Base-by-base conservation (phyloP, 148 eudicot species). In the Gaultheria prostrata region DNA sequence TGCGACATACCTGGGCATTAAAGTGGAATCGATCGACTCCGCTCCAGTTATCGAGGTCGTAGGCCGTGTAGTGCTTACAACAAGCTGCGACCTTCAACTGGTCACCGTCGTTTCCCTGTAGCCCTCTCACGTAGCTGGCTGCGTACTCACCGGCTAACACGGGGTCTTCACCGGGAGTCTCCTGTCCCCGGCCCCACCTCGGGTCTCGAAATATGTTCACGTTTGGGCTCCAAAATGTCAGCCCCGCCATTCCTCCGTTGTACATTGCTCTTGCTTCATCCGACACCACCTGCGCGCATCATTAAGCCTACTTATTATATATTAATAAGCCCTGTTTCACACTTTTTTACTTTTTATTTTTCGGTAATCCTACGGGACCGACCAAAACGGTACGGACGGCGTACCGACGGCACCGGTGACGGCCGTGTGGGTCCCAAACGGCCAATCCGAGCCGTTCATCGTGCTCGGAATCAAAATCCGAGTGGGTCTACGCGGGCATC, bases 231-330 rank as follows among this genome's bases (percentile, higher is more conserved):
- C 98, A 96, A 46, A 89, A 96, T 9, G 98, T 96, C 46, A 96
- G 87, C 1, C 98, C 98, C 1, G 84, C 99, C 88, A 83, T 79
- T 10, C 95, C 98, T 83, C 94, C 95, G 54, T 96, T 96, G 95
- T 94, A 96, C 99, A 96, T 96, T n/a, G 99, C 98, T 82, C 99
- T 89, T 26, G 91, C 98, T 77, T 96, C 99, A 4, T 93, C 97
- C 20, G 99, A 96, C 81, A 92, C 99, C 82, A 90, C 97, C 98
- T 96, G 85, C 84, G 85, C 84, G 57, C 46, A 72, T 51, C 33
- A 26, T 3, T 2, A 35, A 35, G 39, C 39, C 39, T 35, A 35
- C 39, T 33, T 1, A 33, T n/a, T n/a, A n/a, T n/a, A n/a, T n/a
- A n/a, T n/a, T n/a, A n/a, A n/a, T n/a, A n/a, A 33, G 39, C 6